A percentile compares a stretch with the other conserved stretches of the same genome.
These are phyloP conservation scores for Fraxinus angustifolia DNA, from an alignment of 305 asterid genomes.

Conservation along the genomic window DNA sequence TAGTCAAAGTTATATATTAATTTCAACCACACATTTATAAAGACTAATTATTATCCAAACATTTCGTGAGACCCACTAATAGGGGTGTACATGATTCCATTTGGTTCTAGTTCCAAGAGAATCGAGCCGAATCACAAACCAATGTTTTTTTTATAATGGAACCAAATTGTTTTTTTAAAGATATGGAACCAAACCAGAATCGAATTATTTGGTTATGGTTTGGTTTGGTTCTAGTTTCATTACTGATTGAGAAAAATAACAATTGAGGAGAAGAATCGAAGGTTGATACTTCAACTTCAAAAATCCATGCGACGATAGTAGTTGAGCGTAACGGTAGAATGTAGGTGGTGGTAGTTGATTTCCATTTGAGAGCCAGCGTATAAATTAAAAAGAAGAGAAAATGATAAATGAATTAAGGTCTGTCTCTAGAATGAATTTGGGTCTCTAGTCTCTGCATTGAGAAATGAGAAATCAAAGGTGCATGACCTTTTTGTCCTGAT, in stretches of 20 bases:
- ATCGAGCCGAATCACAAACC: neutral
- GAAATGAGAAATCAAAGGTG: neutral
- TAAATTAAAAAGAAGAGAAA: neutral
- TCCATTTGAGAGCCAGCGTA: neutral
- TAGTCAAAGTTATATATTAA: neutral
- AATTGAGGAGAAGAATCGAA: neutral
- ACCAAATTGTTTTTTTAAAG: neutral
- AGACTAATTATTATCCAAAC: neutral
- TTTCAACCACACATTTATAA: neutral
- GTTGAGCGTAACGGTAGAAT: neutral
- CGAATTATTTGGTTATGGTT: neutral
- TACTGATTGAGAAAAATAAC: neutral
- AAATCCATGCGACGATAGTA: neutral
- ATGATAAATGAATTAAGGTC: neutral
- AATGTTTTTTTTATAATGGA: neutral
- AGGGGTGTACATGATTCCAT: neutral
- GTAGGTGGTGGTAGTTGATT: neutral
- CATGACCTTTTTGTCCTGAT: neutral
- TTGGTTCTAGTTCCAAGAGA: neutral
- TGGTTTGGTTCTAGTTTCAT: neutral
- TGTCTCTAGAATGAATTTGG: neutral
- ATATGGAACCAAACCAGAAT: neutral
- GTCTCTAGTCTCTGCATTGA: neutral
- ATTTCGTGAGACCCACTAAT: neutral
- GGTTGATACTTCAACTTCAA: neutral